These are phyloP conservation scores for Echeveria elegans DNA, from an alignment of 164 flowering plant genomes.

Conservation along the genomic window DNA sequence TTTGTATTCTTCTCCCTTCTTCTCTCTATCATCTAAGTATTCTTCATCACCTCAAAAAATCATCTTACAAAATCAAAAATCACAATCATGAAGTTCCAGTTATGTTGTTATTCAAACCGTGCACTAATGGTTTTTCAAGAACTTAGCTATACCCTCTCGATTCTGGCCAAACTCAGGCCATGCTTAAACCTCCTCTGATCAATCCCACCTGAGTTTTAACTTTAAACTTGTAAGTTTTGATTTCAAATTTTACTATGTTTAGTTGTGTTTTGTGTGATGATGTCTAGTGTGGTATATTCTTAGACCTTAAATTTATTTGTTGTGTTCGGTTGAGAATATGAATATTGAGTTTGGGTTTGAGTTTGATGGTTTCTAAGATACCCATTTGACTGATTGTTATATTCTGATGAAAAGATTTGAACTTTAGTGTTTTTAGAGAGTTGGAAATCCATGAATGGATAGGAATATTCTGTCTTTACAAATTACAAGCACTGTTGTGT, in stretches of 20 bases:
- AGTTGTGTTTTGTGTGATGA: too few species aligned
- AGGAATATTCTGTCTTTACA: conserved; percentile 3
- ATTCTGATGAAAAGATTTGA: not conserved
- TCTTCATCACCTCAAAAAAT: not conserved
- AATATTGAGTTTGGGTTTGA: not conserved
- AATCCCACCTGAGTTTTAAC: not conserved
- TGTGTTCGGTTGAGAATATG: not conserved
- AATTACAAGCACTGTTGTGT: not conserved
- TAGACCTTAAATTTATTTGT: not conserved
- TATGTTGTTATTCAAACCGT: not conserved
- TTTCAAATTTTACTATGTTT: too few species aligned
- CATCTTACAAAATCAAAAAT: not conserved
- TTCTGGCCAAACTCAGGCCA: not conserved
- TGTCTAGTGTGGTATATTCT: not conserved
- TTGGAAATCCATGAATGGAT: not conserved
- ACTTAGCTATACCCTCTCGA: not conserved
- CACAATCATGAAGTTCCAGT: not conserved
- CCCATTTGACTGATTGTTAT: not conserved
- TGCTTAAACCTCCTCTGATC: not conserved
- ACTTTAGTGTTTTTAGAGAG: not conserved
- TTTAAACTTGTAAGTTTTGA: not conserved
- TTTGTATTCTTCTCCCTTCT: not conserved
- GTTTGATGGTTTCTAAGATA: not conserved
- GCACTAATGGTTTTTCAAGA: not conserved
- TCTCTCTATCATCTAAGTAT: not conserved